These are phyloP conservation scores for Phytophthora sansomeana DNA, from an alignment of 352 stramenopile genomes.

Conservation along the genomic window DNA sequence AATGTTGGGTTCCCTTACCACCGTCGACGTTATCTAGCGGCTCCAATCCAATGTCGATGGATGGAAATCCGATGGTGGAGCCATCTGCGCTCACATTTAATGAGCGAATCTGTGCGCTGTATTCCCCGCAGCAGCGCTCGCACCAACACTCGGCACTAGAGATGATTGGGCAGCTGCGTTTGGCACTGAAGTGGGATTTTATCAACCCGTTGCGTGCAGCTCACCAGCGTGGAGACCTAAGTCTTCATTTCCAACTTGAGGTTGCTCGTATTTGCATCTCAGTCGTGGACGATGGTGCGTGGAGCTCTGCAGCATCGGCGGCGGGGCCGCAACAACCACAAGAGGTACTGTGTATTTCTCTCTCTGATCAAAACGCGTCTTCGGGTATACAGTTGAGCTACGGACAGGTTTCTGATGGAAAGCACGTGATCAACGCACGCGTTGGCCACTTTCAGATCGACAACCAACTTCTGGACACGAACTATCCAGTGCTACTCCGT, in stretches of 20 bases:
- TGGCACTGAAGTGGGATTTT: slow-evolving; percentile 85
- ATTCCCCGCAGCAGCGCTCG: slow-evolving; percentile 49
- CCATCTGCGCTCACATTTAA: slow-evolving; percentile 51
- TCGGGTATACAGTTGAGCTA: slow-evolving; percentile 84
- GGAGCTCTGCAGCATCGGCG: slow-evolving; percentile 34
- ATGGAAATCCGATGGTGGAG: slow-evolving; percentile 38
- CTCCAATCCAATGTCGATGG: slow-evolving; percentile 36
- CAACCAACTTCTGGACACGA: slow-evolving; percentile 87
- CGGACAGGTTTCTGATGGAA: slow-evolving; percentile 66
- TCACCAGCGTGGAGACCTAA: slow-evolving; percentile 59
- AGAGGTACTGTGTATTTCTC: slow-evolving; percentile 78
- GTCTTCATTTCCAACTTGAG: slow-evolving; percentile 78
- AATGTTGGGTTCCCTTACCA: slow-evolving; percentile 81
- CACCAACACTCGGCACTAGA: slow-evolving; percentile 46
- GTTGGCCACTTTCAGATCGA: slow-evolving; percentile 87
- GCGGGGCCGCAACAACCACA: slow-evolving; percentile 49
- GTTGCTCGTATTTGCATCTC: slow-evolving; percentile 80
- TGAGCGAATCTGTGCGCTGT: slow-evolving; percentile 75
- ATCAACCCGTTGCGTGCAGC: slow-evolving; percentile 56
- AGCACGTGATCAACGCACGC: slow-evolving; percentile 81
- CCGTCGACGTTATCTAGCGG: slow-evolving; percentile 40
- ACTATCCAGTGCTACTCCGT: slow-evolving; percentile 81
- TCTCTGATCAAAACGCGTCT: slow-evolving; percentile 74
- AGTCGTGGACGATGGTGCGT: slow-evolving; percentile 71
- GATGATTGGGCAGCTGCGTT: slow-evolving; percentile 79